Evolutionary conservation across 2,329 filamentous ascomycete species (phyloP).

Genomic region (Fusarium heterosporum): DNA sequence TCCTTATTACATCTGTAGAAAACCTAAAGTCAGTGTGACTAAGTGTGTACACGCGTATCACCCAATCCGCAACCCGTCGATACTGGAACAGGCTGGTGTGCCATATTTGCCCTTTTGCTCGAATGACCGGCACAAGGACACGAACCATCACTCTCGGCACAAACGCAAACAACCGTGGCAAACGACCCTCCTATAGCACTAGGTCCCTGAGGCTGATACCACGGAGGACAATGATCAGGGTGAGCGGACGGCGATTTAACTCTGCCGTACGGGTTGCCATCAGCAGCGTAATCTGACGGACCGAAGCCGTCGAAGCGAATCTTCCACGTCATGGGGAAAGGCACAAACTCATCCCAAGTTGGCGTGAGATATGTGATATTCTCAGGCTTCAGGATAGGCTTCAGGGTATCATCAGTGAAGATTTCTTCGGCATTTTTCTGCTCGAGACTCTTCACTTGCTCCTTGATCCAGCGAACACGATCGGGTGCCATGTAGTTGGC

Average conservation of each 20-base stretch:
- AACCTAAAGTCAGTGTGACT: too few relatives aligned
- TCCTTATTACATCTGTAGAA: too few relatives aligned
- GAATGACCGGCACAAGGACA: neutral
- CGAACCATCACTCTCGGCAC: neutral
- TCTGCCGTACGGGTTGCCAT: neutral
- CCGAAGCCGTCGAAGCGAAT: slow-evolving; percentile 13
- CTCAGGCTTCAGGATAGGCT: neutral
- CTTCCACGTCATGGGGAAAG: slow-evolving; percentile 17
- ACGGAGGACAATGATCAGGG: slow-evolving; percentile 1
- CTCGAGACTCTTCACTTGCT: neutral
- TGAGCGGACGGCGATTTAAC: neutral
- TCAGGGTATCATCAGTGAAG: neutral
- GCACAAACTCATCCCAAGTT: slow-evolving; percentile 12
- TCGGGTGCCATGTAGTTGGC: slow-evolving; percentile 39
- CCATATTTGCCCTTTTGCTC: too few relatives aligned
- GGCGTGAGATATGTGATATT: slow-evolving; percentile 1
- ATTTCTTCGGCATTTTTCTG: neutral
- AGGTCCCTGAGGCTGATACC: slow-evolving; percentile 6
- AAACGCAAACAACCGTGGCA: neutral
- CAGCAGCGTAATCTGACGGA: neutral
- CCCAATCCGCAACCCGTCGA: too few relatives aligned
- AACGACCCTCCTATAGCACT: neutral
- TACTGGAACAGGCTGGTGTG: too few relatives aligned
- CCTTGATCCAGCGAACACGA: neutral
- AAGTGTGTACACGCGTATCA: too few relatives aligned